Evolutionary conservation across 345 rosid species (phyloP).

Genomic region (Gossypium stocksii): DNA sequence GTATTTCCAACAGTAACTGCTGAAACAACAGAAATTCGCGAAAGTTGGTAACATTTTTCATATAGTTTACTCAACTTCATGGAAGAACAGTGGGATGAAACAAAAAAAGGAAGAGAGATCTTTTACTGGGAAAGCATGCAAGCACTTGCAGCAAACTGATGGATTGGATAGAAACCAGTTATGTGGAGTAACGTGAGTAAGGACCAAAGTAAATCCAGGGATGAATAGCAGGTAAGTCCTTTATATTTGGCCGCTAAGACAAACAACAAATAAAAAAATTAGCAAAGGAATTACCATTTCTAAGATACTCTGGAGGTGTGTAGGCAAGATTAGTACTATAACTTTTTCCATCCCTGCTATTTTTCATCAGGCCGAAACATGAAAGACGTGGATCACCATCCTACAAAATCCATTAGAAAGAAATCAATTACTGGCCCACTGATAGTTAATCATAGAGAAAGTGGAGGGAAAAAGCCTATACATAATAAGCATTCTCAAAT

Average conservation of each 20-base stretch:
- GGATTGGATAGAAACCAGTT: not conserved
- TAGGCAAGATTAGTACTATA: conserved; percentile 92
- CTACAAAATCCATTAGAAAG: conserved; percentile 37
- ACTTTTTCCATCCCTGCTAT: conserved; percentile 90
- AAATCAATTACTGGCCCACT: not conserved
- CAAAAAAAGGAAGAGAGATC: not conserved
- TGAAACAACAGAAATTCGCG: not conserved
- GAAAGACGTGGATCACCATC: conserved; percentile 98
- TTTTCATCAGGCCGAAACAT: conserved; percentile 95
- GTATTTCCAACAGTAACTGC: not conserved
- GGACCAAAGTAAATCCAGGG: not conserved
- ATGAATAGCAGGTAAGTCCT: not conserved
- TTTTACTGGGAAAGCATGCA: not conserved
- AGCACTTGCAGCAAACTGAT: not conserved
- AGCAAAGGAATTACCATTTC: conserved; percentile 1
- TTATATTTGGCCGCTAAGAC: not conserved
- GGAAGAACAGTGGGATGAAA: not conserved
- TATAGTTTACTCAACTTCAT: not conserved
- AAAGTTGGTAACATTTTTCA: not conserved
- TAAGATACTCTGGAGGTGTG: conserved; percentile 89
- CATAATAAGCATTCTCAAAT: not conserved
- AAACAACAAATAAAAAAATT: not conserved
- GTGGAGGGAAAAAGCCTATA: not conserved
- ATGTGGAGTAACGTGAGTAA: not conserved
- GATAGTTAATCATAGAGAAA: conserved; percentile 3